These are phyloP conservation scores for Chrysopogon serrulatus DNA, from an alignment of 176 grass and related monocot species.

Conservation along the genomic window DNA sequence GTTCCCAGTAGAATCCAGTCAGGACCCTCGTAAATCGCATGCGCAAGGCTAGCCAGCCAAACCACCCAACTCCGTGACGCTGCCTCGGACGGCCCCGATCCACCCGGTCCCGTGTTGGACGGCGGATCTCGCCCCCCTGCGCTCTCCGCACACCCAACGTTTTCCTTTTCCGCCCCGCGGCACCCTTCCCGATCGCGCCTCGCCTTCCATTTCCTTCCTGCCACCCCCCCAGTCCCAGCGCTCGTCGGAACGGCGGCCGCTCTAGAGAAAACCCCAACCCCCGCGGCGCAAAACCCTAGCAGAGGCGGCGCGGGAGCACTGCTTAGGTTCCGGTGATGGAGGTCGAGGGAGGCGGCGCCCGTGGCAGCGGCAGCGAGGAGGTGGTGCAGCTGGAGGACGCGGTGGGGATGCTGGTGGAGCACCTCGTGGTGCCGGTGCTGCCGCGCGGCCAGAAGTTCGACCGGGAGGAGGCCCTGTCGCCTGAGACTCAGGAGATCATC, in stretches of 20 bases:
- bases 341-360: not conserved
- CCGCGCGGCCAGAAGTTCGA: not conserved
- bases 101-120: not conserved
- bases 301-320: not conserved
- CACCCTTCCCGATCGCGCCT: not conserved
- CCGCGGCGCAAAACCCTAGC: conserved; percentile 1
- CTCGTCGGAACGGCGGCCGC: not conserved
- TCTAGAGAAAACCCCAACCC: not conserved
- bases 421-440: conserved; percentile 51
- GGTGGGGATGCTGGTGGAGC: conserved; percentile 50
- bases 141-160: not conserved
- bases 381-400: conserved; percentile 61
- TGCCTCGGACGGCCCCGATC: not conserved
- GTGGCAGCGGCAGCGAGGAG: not conserved
- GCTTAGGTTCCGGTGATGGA: not conserved
- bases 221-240: not conserved
- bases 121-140: not conserved
- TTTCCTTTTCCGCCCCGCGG: not conserved
- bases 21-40: not conserved
- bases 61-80: not conserved
- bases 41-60: not conserved
- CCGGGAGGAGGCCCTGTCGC: not conserved
- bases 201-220: not conserved
- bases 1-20: not conserved
- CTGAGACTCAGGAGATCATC: not conserved